These are phyloP conservation scores for Planoprotostelium fungivorum DNA, from an alignment of 78 protist genomes.

Conservation along the genomic window DNA sequence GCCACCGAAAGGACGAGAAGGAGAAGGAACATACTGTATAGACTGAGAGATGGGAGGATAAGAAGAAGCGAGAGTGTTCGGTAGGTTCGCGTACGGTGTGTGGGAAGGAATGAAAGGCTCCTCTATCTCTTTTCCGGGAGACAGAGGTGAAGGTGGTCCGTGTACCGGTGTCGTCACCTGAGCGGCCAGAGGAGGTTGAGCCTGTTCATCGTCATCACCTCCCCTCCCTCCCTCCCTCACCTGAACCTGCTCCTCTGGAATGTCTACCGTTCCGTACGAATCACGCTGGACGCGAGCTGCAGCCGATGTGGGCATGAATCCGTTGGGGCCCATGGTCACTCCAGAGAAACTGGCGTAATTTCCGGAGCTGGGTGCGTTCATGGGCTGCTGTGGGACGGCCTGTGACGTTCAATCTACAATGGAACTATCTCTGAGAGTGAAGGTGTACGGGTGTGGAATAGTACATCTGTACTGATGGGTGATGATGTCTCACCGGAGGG, in stretches of 20 bases:
- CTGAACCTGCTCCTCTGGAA: no score
- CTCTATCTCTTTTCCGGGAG: no score
- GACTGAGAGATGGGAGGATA: not conserved
- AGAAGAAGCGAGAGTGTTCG: not conserved
- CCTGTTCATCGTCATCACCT: not conserved
- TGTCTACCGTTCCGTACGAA: not conserved
- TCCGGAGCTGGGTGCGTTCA: not conserved
- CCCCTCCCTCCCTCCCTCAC: no score
- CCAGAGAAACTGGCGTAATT: not conserved
- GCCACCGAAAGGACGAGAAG: not conserved
- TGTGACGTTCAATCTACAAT: not conserved
- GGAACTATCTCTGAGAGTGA: not conserved
- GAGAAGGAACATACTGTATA: not conserved
- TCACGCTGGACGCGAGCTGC: not conserved
- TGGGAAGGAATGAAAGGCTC: no score
- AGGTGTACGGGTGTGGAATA: not conserved
- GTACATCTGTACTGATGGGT: not conserved
- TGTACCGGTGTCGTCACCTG: not conserved
- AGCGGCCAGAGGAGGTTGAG: not conserved
- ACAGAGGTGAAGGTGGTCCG: not conserved
- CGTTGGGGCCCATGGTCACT: no score
- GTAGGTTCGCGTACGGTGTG: no score
- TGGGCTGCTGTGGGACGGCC: not conserved
- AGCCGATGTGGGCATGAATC: no score
- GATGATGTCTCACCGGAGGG: not conserved